These are phyloP conservation scores for Aspergillus saccharolyticus DNA, from an alignment of 495 filamentous ascomycete species.

Conservation along the genomic window DNA sequence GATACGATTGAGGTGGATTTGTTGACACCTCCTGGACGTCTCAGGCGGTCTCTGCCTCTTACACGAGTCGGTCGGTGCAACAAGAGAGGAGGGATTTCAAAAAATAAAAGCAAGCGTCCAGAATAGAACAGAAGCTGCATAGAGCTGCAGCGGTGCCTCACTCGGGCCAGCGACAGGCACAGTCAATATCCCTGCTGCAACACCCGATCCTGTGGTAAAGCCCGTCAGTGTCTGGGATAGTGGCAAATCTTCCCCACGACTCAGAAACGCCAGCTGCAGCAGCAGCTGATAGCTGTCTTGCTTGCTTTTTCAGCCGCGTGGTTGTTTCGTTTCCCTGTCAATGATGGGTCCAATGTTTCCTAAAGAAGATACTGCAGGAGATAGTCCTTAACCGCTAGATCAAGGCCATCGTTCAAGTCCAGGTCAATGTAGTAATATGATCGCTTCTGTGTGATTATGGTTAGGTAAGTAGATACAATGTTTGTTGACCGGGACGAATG, in stretches of 20 bases:
- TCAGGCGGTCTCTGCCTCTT: constrained; percentile 8
- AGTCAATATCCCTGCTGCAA: constrained; percentile 16
- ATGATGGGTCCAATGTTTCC: constrained; percentile 16
- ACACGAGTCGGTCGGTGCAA: constrained; percentile 6
- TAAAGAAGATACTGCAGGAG: constrained; percentile 16
- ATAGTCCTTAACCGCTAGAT: not conserved
- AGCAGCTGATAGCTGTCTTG: constrained; percentile 7
- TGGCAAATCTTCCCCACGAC: constrained; percentile 26
- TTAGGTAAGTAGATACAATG: constrained; percentile 8
- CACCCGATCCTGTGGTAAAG: constrained; percentile 18
- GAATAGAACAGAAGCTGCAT: constrained; percentile 7
- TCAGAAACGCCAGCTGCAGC: constrained; percentile 17
- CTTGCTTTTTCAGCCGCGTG: constrained; percentile 8
- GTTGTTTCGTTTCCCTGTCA: constrained; percentile 11
- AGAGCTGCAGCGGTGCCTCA: constrained; percentile 8
- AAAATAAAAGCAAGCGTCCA: constrained; percentile 1
- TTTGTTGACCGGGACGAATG: no score
- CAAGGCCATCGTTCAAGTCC: not conserved
- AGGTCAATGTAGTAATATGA: not conserved
- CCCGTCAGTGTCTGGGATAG: constrained; percentile 15
- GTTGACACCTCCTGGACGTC: constrained; percentile 2
- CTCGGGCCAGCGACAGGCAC: constrained; percentile 5
- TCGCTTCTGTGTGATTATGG: not conserved
- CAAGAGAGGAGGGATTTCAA: not conserved
- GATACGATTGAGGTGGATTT: not conserved